Base-by-base conservation (phyloP, 495 filamentous ascomycete genomes). In the Baudoinia panamericana region DNA sequence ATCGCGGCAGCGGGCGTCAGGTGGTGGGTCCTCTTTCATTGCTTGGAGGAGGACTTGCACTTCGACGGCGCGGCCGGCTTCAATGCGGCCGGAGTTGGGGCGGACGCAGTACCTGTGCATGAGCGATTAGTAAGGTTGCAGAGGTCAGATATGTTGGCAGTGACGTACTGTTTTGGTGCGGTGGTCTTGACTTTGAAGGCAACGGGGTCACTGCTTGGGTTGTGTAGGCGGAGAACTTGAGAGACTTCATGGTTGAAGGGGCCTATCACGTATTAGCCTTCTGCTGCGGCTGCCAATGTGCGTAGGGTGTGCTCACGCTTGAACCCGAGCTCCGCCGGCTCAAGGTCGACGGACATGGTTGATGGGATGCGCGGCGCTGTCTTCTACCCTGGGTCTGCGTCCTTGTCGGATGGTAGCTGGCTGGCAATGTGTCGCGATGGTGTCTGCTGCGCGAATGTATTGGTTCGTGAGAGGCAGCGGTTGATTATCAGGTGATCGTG, bases 181-280 rank as follows among this genome's bases (percentile, higher is more conserved):
- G 90, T 97, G 27, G 90, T 97, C 76, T 97, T 97, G 58, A 97
- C 90, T 78, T 97, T 97, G 74, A 97, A 97, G 12, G 87, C 90
- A 41, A 97, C 70, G 11, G 90, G 75, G 29, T 82, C 78, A 24
- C 61, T 64, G 58, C 77, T 83, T 22, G 76, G 67, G 61, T 97
- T 97, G 52, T 65, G 73, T 46, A 96, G 79, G 41, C 72, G 67
- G 41, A 97, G 71, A 37, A 75, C 64, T 67, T 95, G 81, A 54
- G 82, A 76, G 38, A 94, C 85, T 66, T 96, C 90, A 29, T 77
- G 72, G 41, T 79, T 85, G 61, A 97, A 96, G 39, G 90, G 90
- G 26, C 90, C 88, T 97, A 49, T 45, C 30, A 20, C 39, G 7
- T 7, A 19, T 45, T 31, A 41, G 41, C 20, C 15, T 5, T 56